Evolutionary conservation across 768 basidiomycete genomes (phyloP), one percentile per base, ranked within the genome.

Genomic region (Artomyces pyxidatus): DNA sequence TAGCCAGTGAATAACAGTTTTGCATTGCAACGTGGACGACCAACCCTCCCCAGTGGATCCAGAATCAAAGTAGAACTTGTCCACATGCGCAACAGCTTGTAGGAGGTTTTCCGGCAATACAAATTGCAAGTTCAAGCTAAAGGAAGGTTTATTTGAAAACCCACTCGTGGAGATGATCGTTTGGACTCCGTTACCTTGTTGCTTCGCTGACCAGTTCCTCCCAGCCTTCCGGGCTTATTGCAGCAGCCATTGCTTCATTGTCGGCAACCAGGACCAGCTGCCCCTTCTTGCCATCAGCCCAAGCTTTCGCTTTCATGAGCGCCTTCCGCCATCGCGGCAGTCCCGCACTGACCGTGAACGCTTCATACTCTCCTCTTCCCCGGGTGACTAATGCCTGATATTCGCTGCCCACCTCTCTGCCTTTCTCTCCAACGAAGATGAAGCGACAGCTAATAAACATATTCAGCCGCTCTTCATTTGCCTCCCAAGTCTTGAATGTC

Each of bases 341-440:
- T 1, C 80, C 82, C 1, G 60, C 62, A 30, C 68, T 66, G 6
- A 81, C 68, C 41, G 80, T 73, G 50, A 86, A 81, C 29, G 67
- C 72, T 56, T 88, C 85, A 42, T 80, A 73, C n/a, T 74, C 69
- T 0, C 77, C 86, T 14, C 73, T 76, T 0, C 78, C 85, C 28
- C 76, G 65, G 42, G 67, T 66, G 43, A 87, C 68, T 37, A 85
- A 60, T 14, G 79, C 79, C 48, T 72, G 70, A 21, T 79, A 63
- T 21, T 77, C 76, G 6, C 60, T 62, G 17, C 75, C 73, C 0
- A 71, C 59, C 30, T 77, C 71, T n/a, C 74, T 68, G 0, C 69
- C 69, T 42, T 72, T 76, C 55, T 84, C 82, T 2, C 75, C 74
- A 5, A 81, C 65, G 46, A 81, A 78, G 6, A 88, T 58, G 57